A percentile compares a stretch with the other conserved stretches of the same genome.
These are phyloP conservation scores for Coemansia sp. DNA, from an alignment of 192 early-diverging fungal genomes.

Conservation along the genomic window DNA sequence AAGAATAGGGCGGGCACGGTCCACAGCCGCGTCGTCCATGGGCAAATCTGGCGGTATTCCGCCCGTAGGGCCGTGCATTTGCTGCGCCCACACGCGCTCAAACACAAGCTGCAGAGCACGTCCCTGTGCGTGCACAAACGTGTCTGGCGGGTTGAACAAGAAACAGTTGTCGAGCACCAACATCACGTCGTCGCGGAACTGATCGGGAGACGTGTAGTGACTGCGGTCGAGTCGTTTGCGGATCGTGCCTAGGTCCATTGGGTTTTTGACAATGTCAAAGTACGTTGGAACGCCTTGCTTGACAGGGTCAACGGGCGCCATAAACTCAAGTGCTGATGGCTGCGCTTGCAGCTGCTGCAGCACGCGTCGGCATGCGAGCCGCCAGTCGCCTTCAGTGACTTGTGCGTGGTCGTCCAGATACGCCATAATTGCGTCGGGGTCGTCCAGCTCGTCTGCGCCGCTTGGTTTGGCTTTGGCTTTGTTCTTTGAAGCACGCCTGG, in stretches of 20 bases:
- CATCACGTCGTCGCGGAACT: constrained; percentile 60
- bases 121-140: constrained; percentile 58
- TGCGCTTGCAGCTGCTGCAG: constrained; percentile 55
- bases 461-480: not conserved
- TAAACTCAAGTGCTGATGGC: constrained; percentile 61
- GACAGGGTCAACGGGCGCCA: constrained; percentile 68
- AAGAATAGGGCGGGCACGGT: constrained; percentile 21
- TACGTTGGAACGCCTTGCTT: constrained; percentile 63
- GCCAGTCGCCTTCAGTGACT: constrained; percentile 29
- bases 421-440: constrained; percentile 28
- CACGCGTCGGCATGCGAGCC: constrained; percentile 17
- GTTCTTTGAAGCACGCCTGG: not conserved
- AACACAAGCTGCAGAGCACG: constrained; percentile 56
- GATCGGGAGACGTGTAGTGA: constrained; percentile 51
- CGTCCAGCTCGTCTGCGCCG: constrained; percentile 8
- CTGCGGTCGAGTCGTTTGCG: constrained; percentile 57
- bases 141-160: constrained; percentile 58
- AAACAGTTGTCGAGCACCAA: constrained; percentile 69
- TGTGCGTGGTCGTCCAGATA: constrained; percentile 1
- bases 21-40: constrained; percentile 5
- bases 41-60: constrained; percentile 5
- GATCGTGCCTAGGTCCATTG: constrained; percentile 76
- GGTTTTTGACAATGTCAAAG: constrained; percentile 60
- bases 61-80: not conserved
- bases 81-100: constrained; percentile 37